Base-by-base conservation (phyloP, 2,329 filamentous ascomycete genomes). In the Colletotrichum sp. region DNA sequence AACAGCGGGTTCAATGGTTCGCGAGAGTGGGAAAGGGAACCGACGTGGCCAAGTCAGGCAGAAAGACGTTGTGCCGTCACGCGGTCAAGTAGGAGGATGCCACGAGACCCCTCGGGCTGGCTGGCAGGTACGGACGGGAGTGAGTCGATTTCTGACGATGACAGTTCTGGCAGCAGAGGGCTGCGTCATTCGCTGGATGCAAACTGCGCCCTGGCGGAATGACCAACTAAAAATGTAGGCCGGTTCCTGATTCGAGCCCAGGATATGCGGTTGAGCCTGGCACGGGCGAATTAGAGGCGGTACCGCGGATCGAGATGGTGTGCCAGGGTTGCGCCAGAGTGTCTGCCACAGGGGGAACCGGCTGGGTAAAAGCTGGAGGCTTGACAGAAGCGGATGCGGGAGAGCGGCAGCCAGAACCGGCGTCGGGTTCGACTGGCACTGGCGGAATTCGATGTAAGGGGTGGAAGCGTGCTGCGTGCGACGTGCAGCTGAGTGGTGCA, bases 31-130 rank as follows among this genome's bases (percentile, higher is more conserved):
- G 24, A 26, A 67, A 43, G 24, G 28, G 32, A 55, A 21, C 8
- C 21, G 24, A 52, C 21, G 64, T 69, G 63, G 66, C 52, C 24
- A 52, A 48, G 55, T 67, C 61, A 58, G 74, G 66, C 62, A 71
- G 58, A 48, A 67, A 72, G 36, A 66, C 32, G 52, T 34, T 64
- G 75, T 58, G 75, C 38, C 55, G 76, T 77, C 76, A 77, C 67
- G 74, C 71, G 76, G 74, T 77, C 76, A 77, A 77, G 76, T 77
- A 69, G 72, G 76, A 72, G 65, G 69, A 77, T 68, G 76, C 76
- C 76, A 77, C 76, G 76, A 77, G 76, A 77, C 76, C 66, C 43
- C 36, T 61, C 56, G 48, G 32, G 62, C 71, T 52, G 71, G 65
- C 65, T 69, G 66, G 62, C 61, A 62, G 59, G 65, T 74, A 70